phyloP scores from a whole-genome alignment of 2,329 filamentous ascomycete species.

The Sphaerulina musiva region DNA sequence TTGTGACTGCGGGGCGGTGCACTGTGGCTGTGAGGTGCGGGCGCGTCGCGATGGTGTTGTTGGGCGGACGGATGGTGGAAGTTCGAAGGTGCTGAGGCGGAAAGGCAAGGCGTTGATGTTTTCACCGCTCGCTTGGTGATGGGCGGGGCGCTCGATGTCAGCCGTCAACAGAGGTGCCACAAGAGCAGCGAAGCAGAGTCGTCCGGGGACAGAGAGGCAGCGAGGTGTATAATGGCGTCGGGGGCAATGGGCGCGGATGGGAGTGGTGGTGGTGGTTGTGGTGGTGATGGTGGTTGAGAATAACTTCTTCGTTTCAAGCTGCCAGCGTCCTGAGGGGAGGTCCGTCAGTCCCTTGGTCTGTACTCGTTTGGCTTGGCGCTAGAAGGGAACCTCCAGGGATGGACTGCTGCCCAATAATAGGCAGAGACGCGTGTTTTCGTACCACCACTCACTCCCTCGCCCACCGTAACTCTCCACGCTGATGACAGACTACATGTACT shows the following conservation, averaged over 20 bases:
- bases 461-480: too few relatives aligned
- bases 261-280: background rate
- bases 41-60: background rate
- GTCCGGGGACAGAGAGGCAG: background rate
- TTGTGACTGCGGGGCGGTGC: background rate
- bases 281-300: background rate
- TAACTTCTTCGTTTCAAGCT: background rate
- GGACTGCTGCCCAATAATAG: too few relatives aligned
- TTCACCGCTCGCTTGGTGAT: slow-evolving; percentile 6
- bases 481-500: too few relatives aligned
- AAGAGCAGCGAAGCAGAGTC: background rate
- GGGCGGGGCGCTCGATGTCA: background rate
- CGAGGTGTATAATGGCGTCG: background rate
- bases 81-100: background rate
- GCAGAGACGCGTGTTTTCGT: too few relatives aligned
- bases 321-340: too few relatives aligned
- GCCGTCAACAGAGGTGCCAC: background rate
- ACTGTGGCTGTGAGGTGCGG: background rate
- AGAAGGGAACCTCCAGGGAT: too few relatives aligned
- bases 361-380: too few relatives aligned
- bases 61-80: background rate
- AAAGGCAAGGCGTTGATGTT: slow-evolving; percentile 2
- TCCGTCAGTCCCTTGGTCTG: too few relatives aligned
- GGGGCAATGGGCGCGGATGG: background rate
- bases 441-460: too few relatives aligned